Conservation (phyloP, 441 rosid genomes). For the California macrophylla region DNA sequence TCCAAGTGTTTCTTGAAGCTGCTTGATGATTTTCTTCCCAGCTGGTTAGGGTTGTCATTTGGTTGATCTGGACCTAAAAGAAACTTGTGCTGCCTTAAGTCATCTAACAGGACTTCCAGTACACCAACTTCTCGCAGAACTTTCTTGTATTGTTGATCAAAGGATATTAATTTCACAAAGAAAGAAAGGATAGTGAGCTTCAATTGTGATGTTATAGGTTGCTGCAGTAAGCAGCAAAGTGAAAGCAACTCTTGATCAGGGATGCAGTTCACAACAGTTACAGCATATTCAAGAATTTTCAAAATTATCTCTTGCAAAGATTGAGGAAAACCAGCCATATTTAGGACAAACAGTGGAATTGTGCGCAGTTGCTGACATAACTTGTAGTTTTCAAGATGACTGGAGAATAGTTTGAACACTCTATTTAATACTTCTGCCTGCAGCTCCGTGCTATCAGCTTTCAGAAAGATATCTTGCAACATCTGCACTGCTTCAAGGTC, state of each 20-base stretch:
- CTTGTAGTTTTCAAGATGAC: conserved; percentile 90
- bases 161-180: conserved; percentile 91
- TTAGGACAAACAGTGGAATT: conserved; percentile 89
- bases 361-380: conserved; percentile 90
- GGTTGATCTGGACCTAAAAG: conserved; percentile 67
- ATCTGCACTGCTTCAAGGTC: conserved; percentile 99
- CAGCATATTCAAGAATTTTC: conserved; percentile 99
- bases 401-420: conserved; percentile 97
- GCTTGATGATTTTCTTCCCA: conserved; percentile 63
- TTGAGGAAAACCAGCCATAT: conserved; percentile 92
- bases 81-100: conserved; percentile 90
- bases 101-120: conserved; percentile 88
- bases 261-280: conserved; percentile 95
- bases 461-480: conserved; percentile 95
- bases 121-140: conserved; percentile 98
- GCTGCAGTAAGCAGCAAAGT: conserved; percentile 97
- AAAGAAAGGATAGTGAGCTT: conserved; percentile 90
- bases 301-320: conserved; percentile 89
- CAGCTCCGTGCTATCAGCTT: conserved; percentile 72
- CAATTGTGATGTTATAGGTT: conserved; percentile 74
- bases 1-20: conserved; percentile 85
- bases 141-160: conserved; percentile 98
- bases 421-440: conserved; percentile 98
- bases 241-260: conserved; percentile 99
- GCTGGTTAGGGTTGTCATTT: conserved; percentile 34